Conservation (phyloP, 1,284 basidiomycete species). For the Leccinum subspadiceum region DNA sequence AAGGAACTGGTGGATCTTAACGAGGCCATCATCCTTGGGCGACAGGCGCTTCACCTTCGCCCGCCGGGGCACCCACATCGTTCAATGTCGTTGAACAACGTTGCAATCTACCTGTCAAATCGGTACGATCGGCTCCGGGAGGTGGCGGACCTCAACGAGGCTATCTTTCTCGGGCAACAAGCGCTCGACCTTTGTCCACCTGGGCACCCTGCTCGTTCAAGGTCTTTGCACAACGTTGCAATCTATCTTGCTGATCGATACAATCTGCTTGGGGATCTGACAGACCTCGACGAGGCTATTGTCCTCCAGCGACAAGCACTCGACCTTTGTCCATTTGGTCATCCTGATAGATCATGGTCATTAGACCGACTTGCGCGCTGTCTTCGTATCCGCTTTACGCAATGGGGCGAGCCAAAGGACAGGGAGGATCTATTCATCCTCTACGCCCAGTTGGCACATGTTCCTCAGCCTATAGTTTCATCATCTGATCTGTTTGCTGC, state of each 20-base stretch:
- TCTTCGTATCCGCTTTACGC: background rate
- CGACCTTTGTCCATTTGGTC: background rate
- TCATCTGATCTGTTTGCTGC: background rate
- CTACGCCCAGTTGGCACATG: background rate
- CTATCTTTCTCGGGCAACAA: background rate
- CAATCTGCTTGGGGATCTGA: background rate
- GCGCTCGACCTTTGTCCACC: background rate
- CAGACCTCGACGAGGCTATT: background rate
- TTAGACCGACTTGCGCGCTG: background rate
- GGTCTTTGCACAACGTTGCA: background rate
- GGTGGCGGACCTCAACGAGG: background rate
- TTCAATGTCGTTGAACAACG: background rate
- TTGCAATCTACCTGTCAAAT: background rate
- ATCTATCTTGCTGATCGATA: background rate
- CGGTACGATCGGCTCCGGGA: background rate
- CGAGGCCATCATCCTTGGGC: background rate
- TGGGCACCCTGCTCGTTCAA: background rate
- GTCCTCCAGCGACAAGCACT: background rate
- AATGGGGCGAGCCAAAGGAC: background rate
- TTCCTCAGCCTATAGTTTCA: background rate
- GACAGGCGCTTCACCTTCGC: background rate
- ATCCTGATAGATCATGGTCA: background rate
- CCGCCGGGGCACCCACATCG: background rate
- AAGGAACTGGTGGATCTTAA: background rate
- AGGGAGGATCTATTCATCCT: background rate